A percentile compares a stretch with the other conserved stretches of the same genome.
These are phyloP conservation scores for Termitomyces sp. DNA, from an alignment of 768 basidiomycete genomes.

Conservation along the genomic window DNA sequence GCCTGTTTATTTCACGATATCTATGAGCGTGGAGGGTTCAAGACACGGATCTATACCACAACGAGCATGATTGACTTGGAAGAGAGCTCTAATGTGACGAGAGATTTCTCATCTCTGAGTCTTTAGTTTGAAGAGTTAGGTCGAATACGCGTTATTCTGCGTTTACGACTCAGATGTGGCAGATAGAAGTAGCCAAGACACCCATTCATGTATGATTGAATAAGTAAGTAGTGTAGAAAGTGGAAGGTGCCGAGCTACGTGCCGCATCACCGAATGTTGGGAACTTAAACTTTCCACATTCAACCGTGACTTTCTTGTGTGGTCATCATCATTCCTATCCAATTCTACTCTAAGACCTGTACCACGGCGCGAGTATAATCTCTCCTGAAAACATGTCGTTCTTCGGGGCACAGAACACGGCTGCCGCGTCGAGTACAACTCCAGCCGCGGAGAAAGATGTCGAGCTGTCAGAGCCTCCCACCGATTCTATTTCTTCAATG, in stretches of 20 bases:
- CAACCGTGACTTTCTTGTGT: not conserved
- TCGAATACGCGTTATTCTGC: not conserved
- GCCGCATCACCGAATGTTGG: constrained; percentile 2
- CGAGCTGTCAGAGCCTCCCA: constrained; percentile 74
- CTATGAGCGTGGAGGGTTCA: not conserved
- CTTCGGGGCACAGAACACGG: constrained; percentile 11
- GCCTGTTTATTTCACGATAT: too few species aligned
- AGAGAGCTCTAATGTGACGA: not conserved
- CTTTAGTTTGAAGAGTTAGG: not conserved
- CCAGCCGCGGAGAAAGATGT: constrained; percentile 40
- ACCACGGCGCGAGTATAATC: not conserved
- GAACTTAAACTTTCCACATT: constrained; percentile 1
- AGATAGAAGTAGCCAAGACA: not conserved
- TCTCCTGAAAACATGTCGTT: constrained; percentile 11
- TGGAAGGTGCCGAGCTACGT: not conserved
- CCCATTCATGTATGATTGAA: not conserved
- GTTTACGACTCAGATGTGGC: not conserved
- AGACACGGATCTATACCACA: not conserved
- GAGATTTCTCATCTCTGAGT: not conserved
- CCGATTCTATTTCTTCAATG: constrained; percentile 83
- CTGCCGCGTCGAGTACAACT: constrained; percentile 8
- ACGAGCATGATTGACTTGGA: not conserved
- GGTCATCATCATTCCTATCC: not conserved
- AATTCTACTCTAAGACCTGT: not conserved
- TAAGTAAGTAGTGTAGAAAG: too few species aligned